Evolutionary conservation across 495 filamentous ascomycete genomes (phyloP).

Genomic region (Jackrogersella minutella): DNA sequence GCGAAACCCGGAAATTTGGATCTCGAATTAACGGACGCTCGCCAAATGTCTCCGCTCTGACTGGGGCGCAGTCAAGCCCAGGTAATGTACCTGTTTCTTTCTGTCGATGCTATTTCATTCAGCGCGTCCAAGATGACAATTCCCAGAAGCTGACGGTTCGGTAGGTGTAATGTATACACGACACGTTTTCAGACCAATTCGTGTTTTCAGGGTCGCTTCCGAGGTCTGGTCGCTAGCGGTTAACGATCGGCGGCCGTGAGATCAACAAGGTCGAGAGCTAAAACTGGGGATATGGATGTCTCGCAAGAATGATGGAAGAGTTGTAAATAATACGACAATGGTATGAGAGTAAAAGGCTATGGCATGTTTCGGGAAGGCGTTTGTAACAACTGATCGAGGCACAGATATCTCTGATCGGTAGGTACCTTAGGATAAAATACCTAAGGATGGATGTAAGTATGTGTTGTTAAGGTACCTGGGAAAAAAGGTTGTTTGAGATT

Average conservation of each 20-base stretch:
- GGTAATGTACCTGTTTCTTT: slow-evolving; percentile 6
- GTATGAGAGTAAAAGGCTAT: slow-evolving; percentile 30
- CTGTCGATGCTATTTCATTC: slow-evolving; percentile 5
- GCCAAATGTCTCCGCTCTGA: slow-evolving; percentile 20
- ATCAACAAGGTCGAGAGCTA: slow-evolving; percentile 3
- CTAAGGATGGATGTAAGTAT: neutral
- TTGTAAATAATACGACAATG: slow-evolving; percentile 33
- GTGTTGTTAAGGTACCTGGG: neutral
- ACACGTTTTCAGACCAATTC: slow-evolving; percentile 16
- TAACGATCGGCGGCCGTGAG: neutral
- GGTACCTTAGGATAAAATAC: slow-evolving; percentile 12
- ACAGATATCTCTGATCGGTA: slow-evolving; percentile 18
- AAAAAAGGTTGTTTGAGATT: neutral
- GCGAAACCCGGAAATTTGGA: slow-evolving; percentile 6
- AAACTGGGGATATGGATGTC: slow-evolving; percentile 20
- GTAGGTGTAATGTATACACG: neutral
- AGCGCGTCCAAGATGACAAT: slow-evolving; percentile 16
- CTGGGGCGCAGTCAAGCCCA: slow-evolving; percentile 28
- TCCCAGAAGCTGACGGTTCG: neutral
- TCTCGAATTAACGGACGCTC: neutral
- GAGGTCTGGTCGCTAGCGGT: neutral
- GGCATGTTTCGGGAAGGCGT: slow-evolving; percentile 33
- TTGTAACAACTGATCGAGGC: slow-evolving; percentile 31
- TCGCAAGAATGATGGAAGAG: slow-evolving; percentile 33
- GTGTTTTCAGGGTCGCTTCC: slow-evolving; percentile 9